Evolutionary conservation across 1,139 yeast genomes (phyloP).

Genomic region (Yamadazyma jaroonii): DNA sequence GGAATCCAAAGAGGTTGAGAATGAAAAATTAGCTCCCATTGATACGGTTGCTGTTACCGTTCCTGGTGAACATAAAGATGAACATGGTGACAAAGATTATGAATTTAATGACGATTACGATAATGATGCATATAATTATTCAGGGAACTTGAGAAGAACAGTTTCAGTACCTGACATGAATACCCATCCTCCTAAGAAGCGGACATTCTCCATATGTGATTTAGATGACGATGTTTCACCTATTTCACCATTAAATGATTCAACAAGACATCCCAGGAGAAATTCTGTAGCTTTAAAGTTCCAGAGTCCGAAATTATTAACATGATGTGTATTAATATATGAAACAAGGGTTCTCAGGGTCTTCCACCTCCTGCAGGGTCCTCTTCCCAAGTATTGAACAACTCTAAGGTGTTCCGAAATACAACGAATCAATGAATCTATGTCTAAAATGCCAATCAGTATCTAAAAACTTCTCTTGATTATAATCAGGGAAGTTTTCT

Average conservation of each 20-base stretch:
- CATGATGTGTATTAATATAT: neutral
- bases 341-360: too few species aligned
- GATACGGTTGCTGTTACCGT: too few species aligned
- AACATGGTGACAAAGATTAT: too few species aligned
- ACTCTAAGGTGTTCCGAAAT: conserved; percentile 63
- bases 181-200: neutral
- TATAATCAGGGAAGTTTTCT: conserved; percentile 18
- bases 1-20: neutral
- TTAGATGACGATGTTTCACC: conserved; percentile 11
- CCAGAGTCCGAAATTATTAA: conserved; percentile 17
- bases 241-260: conserved; percentile 7
- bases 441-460: conserved; percentile 61
- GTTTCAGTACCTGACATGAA: conserved; percentile 11
- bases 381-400: too few species aligned
- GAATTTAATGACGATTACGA: neutral
- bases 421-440: conserved; percentile 72
- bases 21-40: too few species aligned
- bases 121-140: neutral
- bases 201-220: conserved; percentile 16
- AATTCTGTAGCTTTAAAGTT: conserved; percentile 33
- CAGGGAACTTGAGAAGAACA: conserved; percentile 7
- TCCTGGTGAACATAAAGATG: neutral
- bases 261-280: conserved; percentile 24
- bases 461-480: conserved; percentile 38
- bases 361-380: too few species aligned